phyloP scores from a whole-genome alignment of 148 eudicot species.

The Oxyria digyna region DNA sequence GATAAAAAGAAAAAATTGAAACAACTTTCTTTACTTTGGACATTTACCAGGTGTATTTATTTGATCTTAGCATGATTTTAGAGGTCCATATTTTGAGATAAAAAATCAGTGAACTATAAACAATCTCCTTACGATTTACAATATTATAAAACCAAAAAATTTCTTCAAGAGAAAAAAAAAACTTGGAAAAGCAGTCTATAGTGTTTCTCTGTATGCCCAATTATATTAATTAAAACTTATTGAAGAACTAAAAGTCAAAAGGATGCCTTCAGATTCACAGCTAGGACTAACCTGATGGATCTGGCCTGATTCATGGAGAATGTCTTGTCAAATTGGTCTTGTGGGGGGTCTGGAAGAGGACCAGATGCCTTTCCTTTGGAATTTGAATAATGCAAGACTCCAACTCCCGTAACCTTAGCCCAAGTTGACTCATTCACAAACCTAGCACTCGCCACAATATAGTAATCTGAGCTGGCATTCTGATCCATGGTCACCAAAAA shows the following conservation, averaged over 20 bases:
- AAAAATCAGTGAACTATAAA: neutral
- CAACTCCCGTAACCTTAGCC: conserved; percentile 92
- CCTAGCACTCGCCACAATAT: conserved; percentile 90
- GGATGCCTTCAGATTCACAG: neutral
- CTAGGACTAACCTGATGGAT: conserved; percentile 69
- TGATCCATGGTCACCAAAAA: conserved; percentile 89
- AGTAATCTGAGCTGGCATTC: conserved; percentile 93
- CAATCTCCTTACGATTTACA: neutral
- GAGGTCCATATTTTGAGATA: neutral
- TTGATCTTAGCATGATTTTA: neutral
- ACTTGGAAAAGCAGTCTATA: neutral
- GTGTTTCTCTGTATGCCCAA: neutral
- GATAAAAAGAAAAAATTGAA: neutral
- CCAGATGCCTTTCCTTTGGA: conserved; percentile 93
- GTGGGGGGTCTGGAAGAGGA: conserved; percentile 88
- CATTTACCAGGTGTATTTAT: neutral
- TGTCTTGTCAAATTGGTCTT: conserved; percentile 80
- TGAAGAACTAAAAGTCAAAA: neutral
- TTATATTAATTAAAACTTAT: neutral
- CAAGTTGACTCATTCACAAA: conserved; percentile 68
- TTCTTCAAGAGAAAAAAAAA: neutral
- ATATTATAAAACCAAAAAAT: neutral
- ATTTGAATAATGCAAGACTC: conserved; percentile 65
- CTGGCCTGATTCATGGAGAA: conserved; percentile 97
- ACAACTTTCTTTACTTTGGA: neutral